Base-by-base conservation (phyloP, 1,139 yeast species). In the Kodamaea ohmeri region DNA sequence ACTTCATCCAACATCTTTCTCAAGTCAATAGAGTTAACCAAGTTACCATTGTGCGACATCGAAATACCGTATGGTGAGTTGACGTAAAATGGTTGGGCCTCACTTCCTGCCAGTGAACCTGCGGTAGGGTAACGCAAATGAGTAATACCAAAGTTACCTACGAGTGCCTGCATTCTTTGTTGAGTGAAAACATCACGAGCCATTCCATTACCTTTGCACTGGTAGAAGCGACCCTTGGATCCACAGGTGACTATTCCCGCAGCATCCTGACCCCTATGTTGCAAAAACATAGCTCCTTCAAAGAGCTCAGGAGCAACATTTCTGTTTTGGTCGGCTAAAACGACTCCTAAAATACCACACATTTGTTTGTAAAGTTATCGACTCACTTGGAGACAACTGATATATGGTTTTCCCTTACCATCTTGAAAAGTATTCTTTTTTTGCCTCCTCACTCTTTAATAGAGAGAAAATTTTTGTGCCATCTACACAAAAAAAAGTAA, bases 241-340 rank as follows among this genome's bases (percentile, higher is more conserved):
- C 97, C 98, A 63, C 97, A 89, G 9, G 98, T 94, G 29, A 88
- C 94, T 43, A 92, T 90, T 47, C 99, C 99, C n/a, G 97, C 97
- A 9, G 99, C 99, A 61, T 92, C 99, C 65, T 92, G 99, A 34
- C 99, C 99, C 57, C 99, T 78, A 60, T 92, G 99, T 60, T 92
- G 99, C 46, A 92, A 71, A 60, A 84, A 92, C 71, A 89, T 80
- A 46, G 95, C 86, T 14, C 96, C 97, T 61, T 92, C 98, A 46
- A 88, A 82, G 39, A 92, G 71, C 58, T 90, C 97, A 7, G 95
- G 80, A 15, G 96, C 94, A 37, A 86, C 97, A 42, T 77, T 73
- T 37, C 73, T 75, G 22, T 71, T 64, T 49, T 81, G 84, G 61
- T 89, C 87, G 11, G 96, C 88, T 45, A 88, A 71, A 34, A 88